Percentiles rank a stretch among this genome's conserved stretches.
These are phyloP conservation scores for Aspergillus viridinutans DNA, from an alignment of 2,329 filamentous ascomycete species.

Conservation along the genomic window DNA sequence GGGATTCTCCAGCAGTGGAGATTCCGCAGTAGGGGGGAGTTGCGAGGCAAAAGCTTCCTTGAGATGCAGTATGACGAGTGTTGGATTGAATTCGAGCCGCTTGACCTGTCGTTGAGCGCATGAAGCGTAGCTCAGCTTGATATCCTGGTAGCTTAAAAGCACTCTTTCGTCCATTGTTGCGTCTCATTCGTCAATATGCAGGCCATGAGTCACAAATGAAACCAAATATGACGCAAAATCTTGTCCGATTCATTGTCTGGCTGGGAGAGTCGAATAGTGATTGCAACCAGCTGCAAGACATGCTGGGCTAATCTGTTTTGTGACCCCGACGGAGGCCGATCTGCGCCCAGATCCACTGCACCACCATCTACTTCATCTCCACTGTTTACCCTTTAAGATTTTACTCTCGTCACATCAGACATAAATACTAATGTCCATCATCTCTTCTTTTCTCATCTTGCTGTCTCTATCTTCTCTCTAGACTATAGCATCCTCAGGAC, in stretches of 20 bases:
- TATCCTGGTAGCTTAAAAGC: not conserved
- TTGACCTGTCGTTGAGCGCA: not conserved
- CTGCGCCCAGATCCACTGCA: too few species aligned
- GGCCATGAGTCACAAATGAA: not conserved
- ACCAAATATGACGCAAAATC: not conserved
- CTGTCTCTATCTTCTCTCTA: not conserved
- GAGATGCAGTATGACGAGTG: conserved; percentile 19
- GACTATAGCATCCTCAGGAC: not conserved
- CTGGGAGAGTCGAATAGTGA: not conserved
- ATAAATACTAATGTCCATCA: not conserved
- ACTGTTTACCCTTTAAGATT: not conserved
- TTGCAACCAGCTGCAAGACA: not conserved
- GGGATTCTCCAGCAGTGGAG: conserved; percentile 10
- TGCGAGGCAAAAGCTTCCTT: conserved; percentile 11
- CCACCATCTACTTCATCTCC: too few species aligned
- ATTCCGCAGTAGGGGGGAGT: conserved; percentile 7
- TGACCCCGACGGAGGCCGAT: not conserved
- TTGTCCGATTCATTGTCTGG: not conserved
- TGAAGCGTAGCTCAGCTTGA: not conserved
- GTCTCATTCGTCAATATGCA: not conserved
- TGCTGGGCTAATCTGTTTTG: not conserved
- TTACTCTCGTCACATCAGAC: not conserved
- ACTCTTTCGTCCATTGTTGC: not conserved
- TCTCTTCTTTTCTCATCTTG: not conserved
- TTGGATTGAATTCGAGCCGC: conserved; percentile 4